These are phyloP conservation scores for Dissophora ornata DNA, from an alignment of 192 early-diverging fungal genomes.

Conservation along the genomic window DNA sequence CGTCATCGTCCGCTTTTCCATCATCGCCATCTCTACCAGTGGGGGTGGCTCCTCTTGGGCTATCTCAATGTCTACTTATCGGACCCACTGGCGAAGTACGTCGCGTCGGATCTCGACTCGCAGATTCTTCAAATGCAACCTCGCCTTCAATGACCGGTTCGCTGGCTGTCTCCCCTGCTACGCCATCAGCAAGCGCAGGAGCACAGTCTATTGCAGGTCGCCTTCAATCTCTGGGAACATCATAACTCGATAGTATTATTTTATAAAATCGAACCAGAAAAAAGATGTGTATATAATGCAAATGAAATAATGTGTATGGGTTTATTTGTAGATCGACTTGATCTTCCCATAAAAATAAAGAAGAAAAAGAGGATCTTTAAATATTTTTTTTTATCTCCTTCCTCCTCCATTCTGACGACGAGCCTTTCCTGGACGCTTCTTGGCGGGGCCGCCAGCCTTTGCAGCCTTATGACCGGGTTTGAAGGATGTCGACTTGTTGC, in stretches of 20 bases:
- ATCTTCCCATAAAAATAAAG: too few relatives aligned
- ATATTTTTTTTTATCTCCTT: conserved; percentile 8
- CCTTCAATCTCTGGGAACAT: background rate
- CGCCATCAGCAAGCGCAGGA: background rate
- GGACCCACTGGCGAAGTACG: conserved; percentile 65
- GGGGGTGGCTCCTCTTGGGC: conserved; percentile 13
- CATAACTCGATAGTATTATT: background rate
- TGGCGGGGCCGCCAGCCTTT: conserved; percentile 28
- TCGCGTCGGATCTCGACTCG: conserved; percentile 21
- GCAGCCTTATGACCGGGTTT: conserved; percentile 24
- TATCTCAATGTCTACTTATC: conserved; percentile 63
- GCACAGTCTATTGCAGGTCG: background rate
- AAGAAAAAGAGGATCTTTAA: background rate
- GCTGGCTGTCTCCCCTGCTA: background rate
- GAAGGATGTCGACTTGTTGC: conserved; percentile 48
- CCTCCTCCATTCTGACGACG: conserved; percentile 46
- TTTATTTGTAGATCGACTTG: too few relatives aligned
- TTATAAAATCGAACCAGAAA: too few relatives aligned
- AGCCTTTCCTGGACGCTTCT: conserved; percentile 49
- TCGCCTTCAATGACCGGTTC: conserved; percentile 11
- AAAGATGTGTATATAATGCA: too few relatives aligned
- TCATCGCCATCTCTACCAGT: background rate
- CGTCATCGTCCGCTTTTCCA: background rate
- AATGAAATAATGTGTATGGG: too few relatives aligned
- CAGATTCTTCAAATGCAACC: conserved; percentile 2